These are phyloP conservation scores for Tulasnella sp. DNA, from an alignment of 768 basidiomycete species.

Conservation along the genomic window DNA sequence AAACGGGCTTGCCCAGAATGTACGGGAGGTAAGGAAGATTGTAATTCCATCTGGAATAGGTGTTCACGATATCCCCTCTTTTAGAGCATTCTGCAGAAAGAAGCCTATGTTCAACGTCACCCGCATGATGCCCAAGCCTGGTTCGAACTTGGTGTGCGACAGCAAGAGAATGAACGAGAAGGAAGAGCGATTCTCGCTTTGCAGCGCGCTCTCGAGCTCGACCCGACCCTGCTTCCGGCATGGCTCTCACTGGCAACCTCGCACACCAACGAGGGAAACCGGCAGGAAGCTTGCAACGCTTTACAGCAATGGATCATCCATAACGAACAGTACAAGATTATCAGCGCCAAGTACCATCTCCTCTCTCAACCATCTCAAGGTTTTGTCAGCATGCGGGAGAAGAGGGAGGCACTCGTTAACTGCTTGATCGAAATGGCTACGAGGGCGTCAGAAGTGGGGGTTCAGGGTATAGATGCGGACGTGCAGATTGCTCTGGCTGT, in stretches of 20 bases:
- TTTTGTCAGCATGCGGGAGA: conserved; percentile 39
- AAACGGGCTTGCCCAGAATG: neutral
- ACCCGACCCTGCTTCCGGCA: conserved; percentile 67
- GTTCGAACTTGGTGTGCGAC: conserved; percentile 92
- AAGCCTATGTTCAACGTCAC: conserved; percentile 81
- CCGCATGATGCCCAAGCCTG: conserved; percentile 68
- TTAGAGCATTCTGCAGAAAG: conserved; percentile 82
- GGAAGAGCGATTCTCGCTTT: conserved; percentile 83
- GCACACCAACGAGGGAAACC: conserved; percentile 82
- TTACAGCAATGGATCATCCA: conserved; percentile 76
- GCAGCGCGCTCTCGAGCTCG: conserved; percentile 70
- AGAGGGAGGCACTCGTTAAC: conserved; percentile 52
- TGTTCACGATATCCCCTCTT: neutral
- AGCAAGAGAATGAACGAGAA: conserved; percentile 97
- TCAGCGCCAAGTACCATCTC: conserved; percentile 35
- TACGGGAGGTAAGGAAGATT: neutral
- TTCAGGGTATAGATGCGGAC: conserved; percentile 61
- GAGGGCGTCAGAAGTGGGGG: conserved; percentile 48
- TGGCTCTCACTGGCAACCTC: conserved; percentile 92
- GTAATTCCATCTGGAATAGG: neutral
- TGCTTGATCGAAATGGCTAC: conserved; percentile 78
- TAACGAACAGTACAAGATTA: conserved; percentile 50
- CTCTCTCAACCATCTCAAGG: conserved; percentile 35
- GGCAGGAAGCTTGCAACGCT: conserved; percentile 68
- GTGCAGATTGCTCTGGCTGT: conserved; percentile 90